Conservation (phyloP, 441 rosid species). For the Lepidium campestre region DNA sequence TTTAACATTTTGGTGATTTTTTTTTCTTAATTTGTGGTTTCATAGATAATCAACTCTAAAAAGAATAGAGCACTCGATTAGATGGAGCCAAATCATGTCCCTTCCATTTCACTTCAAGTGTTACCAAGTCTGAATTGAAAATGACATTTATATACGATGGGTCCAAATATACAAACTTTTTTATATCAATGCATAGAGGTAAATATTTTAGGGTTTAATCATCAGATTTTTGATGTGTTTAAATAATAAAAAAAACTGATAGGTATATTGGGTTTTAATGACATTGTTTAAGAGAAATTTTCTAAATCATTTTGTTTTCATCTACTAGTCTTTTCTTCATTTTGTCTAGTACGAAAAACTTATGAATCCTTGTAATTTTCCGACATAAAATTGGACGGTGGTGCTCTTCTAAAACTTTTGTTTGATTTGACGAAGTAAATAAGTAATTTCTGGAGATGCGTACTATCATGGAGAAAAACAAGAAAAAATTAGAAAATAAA, state of each 20-base stretch:
- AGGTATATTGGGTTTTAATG: not conserved
- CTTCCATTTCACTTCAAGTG: conserved; percentile 1
- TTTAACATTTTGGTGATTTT: not conserved
- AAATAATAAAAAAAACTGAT: too few species aligned
- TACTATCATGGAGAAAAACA: not conserved
- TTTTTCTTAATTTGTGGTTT: not conserved
- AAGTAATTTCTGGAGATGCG: not conserved
- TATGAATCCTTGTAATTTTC: not conserved
- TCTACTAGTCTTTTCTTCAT: not conserved
- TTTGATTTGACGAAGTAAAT: not conserved
- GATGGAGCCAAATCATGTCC: conserved; percentile 8
- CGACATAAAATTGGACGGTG: not conserved
- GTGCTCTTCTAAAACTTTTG: not conserved
- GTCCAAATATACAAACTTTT: not conserved
- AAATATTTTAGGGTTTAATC: not conserved
- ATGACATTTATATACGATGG: not conserved
- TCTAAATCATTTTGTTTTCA: not conserved
- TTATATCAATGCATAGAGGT: not conserved
- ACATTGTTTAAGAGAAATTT: not conserved
- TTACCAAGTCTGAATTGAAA: not conserved
- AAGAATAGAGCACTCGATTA: not conserved
- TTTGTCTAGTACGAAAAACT: not conserved
- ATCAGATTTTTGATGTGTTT: too few species aligned
- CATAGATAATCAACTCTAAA: not conserved
- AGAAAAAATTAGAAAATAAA: not conserved